Percentiles rank a stretch among this genome's conserved stretches.
Conservation (phyloP, 306 rosid genomes). For the Quercus parvula region DNA sequence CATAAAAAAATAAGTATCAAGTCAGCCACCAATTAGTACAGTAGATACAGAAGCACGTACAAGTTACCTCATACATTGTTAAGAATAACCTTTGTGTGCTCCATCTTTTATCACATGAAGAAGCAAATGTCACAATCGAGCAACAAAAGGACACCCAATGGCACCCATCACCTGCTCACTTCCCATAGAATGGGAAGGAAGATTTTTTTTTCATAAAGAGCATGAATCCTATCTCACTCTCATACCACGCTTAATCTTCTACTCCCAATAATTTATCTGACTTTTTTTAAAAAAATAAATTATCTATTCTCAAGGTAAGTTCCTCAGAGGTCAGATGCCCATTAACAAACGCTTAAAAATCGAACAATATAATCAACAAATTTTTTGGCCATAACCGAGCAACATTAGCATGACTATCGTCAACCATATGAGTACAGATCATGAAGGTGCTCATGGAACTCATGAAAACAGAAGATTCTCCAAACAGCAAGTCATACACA, state of each 20-base stretch:
- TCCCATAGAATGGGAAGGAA: slow-evolving; percentile 66
- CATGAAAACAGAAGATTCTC: slow-evolving; percentile 35
- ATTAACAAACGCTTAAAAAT: slow-evolving; percentile 20
- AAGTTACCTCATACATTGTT: slow-evolving; percentile 95
- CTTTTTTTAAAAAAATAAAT: background rate
- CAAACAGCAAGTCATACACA: slow-evolving; percentile 33
- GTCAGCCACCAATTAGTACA: slow-evolving; percentile 58
- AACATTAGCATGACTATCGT: slow-evolving; percentile 33
- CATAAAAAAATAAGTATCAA: slow-evolving; percentile 22
- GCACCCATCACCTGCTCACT: slow-evolving; percentile 90
- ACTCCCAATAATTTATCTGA: slow-evolving; percentile 10
- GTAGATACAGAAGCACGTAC: slow-evolving; percentile 56
- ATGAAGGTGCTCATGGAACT: slow-evolving; percentile 31
- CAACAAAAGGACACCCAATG: slow-evolving; percentile 81
- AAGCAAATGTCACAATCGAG: slow-evolving; percentile 89
- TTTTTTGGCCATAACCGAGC: slow-evolving; percentile 26
- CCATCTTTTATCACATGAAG: slow-evolving; percentile 97
- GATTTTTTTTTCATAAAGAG: slow-evolving; percentile 32
- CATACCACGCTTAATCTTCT: slow-evolving; percentile 22
- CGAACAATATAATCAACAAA: slow-evolving; percentile 25
- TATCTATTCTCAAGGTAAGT: slow-evolving; percentile 15
- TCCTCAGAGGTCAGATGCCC: slow-evolving; percentile 25
- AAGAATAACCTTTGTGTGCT: slow-evolving; percentile 88
- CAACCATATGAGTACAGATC: slow-evolving; percentile 27
- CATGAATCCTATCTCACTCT: slow-evolving; percentile 35